Evolutionary conservation across 441 rosid species (phyloP).

Genomic region (Populus tomentosa): DNA sequence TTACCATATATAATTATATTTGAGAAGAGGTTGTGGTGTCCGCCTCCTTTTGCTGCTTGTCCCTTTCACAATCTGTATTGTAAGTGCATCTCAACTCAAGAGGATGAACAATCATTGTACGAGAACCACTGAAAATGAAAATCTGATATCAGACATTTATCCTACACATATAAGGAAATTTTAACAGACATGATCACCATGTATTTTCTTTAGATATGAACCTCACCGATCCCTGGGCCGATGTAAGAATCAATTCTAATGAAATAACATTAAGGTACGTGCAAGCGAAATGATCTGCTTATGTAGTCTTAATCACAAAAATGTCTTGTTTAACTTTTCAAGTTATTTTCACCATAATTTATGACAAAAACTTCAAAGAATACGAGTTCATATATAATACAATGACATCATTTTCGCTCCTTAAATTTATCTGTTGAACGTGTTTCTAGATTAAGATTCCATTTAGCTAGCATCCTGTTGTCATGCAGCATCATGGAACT

Average conservation of each 20-base stretch:
- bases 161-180: background rate
- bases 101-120: conserved; percentile 36
- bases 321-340: background rate
- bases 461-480: conserved; percentile 12
- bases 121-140: conserved; percentile 23
- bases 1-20: conserved; percentile 14
- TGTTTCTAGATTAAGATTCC: background rate
- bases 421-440: conserved; percentile 12
- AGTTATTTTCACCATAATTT: conserved; percentile 5
- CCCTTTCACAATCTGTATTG: conserved; percentile 27
- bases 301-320: background rate
- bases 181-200: background rate
- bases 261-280: background rate
- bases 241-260: too few species aligned
- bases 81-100: conserved; percentile 20
- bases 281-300: background rate
- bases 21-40: conserved; percentile 34
- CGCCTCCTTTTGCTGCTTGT: conserved; percentile 30
- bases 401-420: conserved; percentile 14
- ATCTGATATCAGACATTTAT: conserved; percentile 10
- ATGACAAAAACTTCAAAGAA: conserved; percentile 5
- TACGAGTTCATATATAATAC: conserved; percentile 3
- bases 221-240: background rate
- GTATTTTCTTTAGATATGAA: background rate
- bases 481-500: background rate